Conservation (phyloP, 2,329 filamentous ascomycete genomes). For the Trichoderma sp. region DNA sequence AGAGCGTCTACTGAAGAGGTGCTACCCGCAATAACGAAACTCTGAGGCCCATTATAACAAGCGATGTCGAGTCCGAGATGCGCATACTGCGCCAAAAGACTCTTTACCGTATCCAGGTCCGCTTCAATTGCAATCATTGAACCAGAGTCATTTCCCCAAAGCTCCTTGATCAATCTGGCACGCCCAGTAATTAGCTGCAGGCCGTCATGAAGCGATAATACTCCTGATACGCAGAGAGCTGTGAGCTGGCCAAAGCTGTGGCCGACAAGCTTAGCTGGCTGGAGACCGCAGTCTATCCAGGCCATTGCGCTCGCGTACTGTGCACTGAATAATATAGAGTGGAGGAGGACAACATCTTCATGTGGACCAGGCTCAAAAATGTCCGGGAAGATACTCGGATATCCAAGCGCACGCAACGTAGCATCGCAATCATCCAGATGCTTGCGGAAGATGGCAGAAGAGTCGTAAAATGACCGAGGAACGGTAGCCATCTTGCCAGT, state of each 20-base stretch:
- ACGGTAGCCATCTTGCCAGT: background rate
- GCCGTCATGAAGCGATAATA: background rate
- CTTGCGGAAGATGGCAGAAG: background rate
- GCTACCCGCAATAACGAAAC: background rate
- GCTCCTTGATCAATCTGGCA: background rate
- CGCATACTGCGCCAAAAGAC: background rate
- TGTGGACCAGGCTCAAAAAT: background rate
- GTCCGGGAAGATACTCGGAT: background rate
- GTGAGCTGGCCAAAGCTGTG: background rate
- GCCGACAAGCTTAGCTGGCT: background rate
- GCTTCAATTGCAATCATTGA: background rate
- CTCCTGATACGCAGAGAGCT: background rate
- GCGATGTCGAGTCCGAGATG: background rate
- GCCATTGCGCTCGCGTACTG: background rate
- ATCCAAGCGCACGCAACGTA: background rate
- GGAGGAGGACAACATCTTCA: background rate
- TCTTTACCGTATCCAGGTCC: background rate
- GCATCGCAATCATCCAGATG: background rate
- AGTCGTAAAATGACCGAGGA: background rate
- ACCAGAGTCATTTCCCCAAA: background rate
- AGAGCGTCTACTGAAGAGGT: background rate
- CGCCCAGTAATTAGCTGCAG: background rate
- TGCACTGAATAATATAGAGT: background rate
- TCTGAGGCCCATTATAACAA: background rate
- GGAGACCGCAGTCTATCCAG: background rate